phyloP scores from a whole-genome alignment of 2,329 filamentous ascomycete genomes.

The Monilinia aucupariae region DNA sequence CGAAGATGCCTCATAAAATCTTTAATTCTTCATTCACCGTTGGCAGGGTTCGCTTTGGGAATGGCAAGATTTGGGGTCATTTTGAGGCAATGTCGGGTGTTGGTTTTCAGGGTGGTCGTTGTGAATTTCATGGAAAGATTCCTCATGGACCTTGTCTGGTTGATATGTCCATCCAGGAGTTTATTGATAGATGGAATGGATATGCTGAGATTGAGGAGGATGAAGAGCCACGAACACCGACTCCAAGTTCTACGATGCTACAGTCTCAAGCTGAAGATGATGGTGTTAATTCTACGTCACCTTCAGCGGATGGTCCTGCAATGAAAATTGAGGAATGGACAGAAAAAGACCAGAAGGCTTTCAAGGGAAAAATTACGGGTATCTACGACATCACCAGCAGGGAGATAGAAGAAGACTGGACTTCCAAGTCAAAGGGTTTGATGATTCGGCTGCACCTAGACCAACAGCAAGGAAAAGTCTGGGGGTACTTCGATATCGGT shows the following conservation, averaged over 20 bases:
- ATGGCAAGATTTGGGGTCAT: slow-evolving; percentile 4
- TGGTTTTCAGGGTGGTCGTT: not conserved
- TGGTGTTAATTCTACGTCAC: not conserved
- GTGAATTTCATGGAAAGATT: slow-evolving; percentile 8
- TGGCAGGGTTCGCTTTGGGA: slow-evolving; percentile 5
- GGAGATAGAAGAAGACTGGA: slow-evolving; percentile 7
- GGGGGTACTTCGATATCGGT: not conserved
- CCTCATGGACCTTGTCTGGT: slow-evolving; percentile 6
- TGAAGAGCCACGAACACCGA: slow-evolving; percentile 4
- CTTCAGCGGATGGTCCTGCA: not conserved
- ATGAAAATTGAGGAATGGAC: not conserved
- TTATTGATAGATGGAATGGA: slow-evolving; percentile 6
- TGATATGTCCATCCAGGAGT: slow-evolving; percentile 4
- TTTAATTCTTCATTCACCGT: not conserved
- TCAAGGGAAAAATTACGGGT: not conserved
- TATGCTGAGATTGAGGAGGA: slow-evolving; percentile 10
- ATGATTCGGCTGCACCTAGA: slow-evolving; percentile 5
- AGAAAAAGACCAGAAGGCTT: not conserved
- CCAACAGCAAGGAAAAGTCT: not conserved
- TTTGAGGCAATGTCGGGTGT: slow-evolving; percentile 8
- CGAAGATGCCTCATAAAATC: not conserved
- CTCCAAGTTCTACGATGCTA: not conserved
- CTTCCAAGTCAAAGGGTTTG: not conserved
- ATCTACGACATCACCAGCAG: slow-evolving; percentile 5
- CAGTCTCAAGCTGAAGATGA: not conserved